Evolutionary conservation across 2,329 filamentous ascomycete genomes (phyloP).

Genomic region (Bimuria novae-zelandiae): DNA sequence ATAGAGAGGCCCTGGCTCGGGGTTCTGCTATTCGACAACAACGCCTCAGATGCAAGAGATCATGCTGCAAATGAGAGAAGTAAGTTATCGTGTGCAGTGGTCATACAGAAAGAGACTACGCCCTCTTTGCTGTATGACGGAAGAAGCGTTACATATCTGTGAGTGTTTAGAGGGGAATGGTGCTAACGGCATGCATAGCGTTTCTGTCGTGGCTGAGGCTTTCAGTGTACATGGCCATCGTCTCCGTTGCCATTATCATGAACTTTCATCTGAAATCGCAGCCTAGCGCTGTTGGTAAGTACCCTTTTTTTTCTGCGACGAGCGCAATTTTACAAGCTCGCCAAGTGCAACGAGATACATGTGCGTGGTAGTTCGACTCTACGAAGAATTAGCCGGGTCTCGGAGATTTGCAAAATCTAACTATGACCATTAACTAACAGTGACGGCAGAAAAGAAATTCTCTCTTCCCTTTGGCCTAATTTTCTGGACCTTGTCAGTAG

Average conservation of each 20-base stretch:
- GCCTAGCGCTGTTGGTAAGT: constrained; percentile 56
- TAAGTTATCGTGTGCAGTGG: constrained; percentile 25
- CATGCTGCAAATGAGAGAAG: constrained; percentile 80
- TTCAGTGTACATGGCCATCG: constrained; percentile 86
- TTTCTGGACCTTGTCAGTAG: constrained; percentile 82
- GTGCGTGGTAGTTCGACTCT: too few relatives aligned
- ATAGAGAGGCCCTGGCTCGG: constrained; percentile 66
- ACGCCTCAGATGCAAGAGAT: constrained; percentile 74
- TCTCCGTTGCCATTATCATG: constrained; percentile 86
- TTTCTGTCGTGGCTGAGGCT: constrained; percentile 93
- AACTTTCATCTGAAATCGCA: constrained; percentile 86
- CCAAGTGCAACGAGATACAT: too few relatives aligned
- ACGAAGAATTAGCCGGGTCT: too few relatives aligned
- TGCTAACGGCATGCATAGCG: constrained; percentile 41
- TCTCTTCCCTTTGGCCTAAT: constrained; percentile 82
- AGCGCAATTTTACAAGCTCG: background rate
- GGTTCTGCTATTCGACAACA: constrained; percentile 74
- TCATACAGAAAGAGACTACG: too few relatives aligned
- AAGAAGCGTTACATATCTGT: background rate
- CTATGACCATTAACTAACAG: background rate
- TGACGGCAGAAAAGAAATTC: constrained; percentile 69
- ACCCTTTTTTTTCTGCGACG: background rate
- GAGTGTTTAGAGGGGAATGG: background rate
- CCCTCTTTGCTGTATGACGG: background rate
- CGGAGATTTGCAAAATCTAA: too few relatives aligned